Conservation (phyloP, 164 flowering plant genomes). For the Macadamia integrifolia region DNA sequence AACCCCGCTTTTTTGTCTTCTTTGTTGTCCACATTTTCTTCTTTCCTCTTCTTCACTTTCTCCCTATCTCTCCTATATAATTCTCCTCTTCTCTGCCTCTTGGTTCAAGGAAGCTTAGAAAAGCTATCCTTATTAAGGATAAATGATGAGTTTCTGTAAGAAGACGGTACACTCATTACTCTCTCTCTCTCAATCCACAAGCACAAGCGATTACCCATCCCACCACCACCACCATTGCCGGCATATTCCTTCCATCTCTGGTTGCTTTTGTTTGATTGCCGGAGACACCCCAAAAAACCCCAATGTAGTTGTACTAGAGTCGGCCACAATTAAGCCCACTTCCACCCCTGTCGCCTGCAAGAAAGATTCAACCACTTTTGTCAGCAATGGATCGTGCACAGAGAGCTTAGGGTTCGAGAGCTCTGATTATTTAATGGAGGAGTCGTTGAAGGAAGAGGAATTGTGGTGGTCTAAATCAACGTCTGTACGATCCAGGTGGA, state of each 20-base stretch:
- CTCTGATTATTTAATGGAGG: conserved; percentile 8
- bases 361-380: conserved; percentile 19
- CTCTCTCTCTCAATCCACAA: not conserved
- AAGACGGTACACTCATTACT: conserved; percentile 30
- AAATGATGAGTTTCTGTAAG: conserved; percentile 31
- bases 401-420: conserved; percentile 69
- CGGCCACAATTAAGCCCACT: not conserved
- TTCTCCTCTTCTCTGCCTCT: not conserved
- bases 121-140: not conserved
- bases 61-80: conserved; percentile 3
- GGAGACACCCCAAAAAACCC: not conserved
- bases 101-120: not conserved
- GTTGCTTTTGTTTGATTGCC: conserved; percentile 3
- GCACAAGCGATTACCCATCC: not conserved
- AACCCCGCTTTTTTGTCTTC: too few species aligned
- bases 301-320: conserved; percentile 8
- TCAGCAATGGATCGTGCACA: conserved; percentile 45
- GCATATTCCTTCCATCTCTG: not conserved
- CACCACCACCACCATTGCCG: not conserved
- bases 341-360: conserved; percentile 1
- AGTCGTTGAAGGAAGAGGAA: not conserved
- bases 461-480: not conserved
- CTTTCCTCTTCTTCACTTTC: too few species aligned
- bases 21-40: too few species aligned
- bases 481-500: conserved; percentile 1